A percentile compares a stretch with the other conserved stretches of the same genome.
phyloP scores from a whole-genome alignment of 306 rosid genomes.

The Gynostemma pentaphyllum region DNA sequence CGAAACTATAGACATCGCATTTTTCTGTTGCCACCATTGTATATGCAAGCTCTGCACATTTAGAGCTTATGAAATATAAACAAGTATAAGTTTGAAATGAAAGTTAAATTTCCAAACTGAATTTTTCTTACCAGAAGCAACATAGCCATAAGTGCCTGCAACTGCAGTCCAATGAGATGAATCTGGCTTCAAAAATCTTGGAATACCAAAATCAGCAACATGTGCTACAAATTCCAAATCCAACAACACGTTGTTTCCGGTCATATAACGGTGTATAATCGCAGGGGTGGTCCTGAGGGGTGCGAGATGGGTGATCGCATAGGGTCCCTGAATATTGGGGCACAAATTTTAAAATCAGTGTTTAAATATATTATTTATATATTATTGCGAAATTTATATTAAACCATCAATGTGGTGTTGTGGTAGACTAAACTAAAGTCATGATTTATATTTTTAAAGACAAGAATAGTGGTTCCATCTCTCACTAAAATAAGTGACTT shows the following conservation, averaged over 20 bases:
- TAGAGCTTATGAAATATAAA: background rate
- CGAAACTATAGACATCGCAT: conserved; percentile 9
- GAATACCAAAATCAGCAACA: conserved; percentile 36
- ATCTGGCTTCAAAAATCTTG: conserved; percentile 29
- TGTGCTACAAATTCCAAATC: conserved; percentile 19
- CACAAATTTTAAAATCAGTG: no score
- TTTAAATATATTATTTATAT: no score
- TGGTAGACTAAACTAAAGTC: no score
- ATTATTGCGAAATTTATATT: no score
- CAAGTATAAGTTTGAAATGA: no score
- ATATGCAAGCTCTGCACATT: conserved; percentile 5
- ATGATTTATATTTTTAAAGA: no score
- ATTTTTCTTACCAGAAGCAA: conserved; percentile 50
- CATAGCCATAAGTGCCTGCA: conserved; percentile 38
- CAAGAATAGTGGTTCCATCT: no score
- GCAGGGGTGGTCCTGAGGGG: conserved; percentile 7
- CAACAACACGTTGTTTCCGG: conserved; percentile 29
- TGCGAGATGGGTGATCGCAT: no score
- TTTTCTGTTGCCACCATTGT: conserved; percentile 5
- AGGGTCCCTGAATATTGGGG: background rate
- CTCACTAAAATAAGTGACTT: no score
- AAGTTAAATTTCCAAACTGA: no score
- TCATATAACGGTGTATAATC: conserved; percentile 33
- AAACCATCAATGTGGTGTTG: no score
- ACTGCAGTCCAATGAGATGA: conserved; percentile 29